phyloP scores from a whole-genome alignment of 2,329 filamentous ascomycete genomes.

The Hirsutella minnesotensis region DNA sequence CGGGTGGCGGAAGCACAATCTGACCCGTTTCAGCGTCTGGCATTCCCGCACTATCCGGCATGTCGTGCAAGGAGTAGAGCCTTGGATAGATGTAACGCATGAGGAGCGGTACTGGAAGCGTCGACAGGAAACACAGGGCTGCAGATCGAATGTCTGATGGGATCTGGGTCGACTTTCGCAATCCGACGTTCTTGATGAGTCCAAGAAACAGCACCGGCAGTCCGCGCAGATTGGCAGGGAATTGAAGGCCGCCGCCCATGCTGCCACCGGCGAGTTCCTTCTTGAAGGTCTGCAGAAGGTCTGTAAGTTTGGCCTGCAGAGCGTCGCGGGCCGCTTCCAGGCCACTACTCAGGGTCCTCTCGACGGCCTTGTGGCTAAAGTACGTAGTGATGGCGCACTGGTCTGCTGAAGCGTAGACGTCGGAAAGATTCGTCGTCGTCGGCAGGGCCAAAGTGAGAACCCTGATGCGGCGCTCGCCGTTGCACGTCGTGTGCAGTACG shows the following conservation, averaged over 20 bases:
- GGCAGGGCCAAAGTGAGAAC: conserved; percentile 89
- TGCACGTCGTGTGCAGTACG: conserved; percentile 94
- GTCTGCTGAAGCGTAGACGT: conserved; percentile 89
- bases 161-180: conserved; percentile 87
- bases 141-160: conserved; percentile 89
- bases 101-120: conserved; percentile 75
- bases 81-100: conserved; percentile 88
- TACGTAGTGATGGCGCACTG: conserved; percentile 87
- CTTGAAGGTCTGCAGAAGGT: conserved; percentile 88
- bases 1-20: conserved; percentile 71
- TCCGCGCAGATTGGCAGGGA: conserved; percentile 82
- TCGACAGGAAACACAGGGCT: conserved; percentile 87
- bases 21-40: conserved; percentile 79
- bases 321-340: conserved; percentile 86
- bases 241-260: conserved; percentile 88
- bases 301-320: conserved; percentile 80
- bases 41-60: conserved; percentile 85
- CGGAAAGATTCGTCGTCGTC: conserved; percentile 80
- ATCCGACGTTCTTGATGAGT: conserved; percentile 89
- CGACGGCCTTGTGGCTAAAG: conserved; percentile 96
- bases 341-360: conserved; percentile 73
- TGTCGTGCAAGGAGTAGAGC: conserved; percentile 83
- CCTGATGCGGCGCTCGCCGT: conserved; percentile 88
- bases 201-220: conserved; percentile 86
- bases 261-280: conserved; percentile 94